Percentiles rank a stretch among this genome's conserved stretches.
Evolutionary conservation across 1,139 yeast genomes (phyloP).

Genomic region (Magnusiomyces ingens): DNA sequence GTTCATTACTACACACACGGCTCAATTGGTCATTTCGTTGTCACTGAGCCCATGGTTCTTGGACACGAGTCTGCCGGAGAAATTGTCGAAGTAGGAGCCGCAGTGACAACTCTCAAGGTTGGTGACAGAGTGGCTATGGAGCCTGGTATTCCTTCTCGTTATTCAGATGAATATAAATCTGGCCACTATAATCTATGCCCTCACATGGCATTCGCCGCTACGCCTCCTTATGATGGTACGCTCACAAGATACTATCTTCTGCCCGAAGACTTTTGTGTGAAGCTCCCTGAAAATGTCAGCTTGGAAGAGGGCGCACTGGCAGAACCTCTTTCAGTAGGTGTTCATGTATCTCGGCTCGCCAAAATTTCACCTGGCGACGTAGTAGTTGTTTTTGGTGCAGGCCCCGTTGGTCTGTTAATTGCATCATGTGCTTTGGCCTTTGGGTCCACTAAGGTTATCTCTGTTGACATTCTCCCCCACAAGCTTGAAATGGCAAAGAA

Average conservation of each 20-base stretch:
- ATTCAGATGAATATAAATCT: constrained; percentile 62
- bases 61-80: constrained; percentile 76
- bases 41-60: constrained; percentile 36
- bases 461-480: constrained; percentile 57
- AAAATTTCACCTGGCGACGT: constrained; percentile 62
- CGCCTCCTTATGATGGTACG: constrained; percentile 70
- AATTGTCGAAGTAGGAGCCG: constrained; percentile 57
- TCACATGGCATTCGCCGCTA: constrained; percentile 79
- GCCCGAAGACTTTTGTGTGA: constrained; percentile 81
- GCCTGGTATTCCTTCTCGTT: constrained; percentile 77
- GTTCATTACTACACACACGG: constrained; percentile 81
- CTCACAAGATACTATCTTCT: constrained; percentile 61
- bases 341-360: constrained; percentile 73
- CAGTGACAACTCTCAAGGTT: constrained; percentile 41
- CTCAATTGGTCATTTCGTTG: constrained; percentile 51
- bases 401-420: constrained; percentile 80
- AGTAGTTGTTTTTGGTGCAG: constrained; percentile 83
- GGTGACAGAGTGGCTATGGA: constrained; percentile 55
- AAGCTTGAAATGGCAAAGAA: constrained; percentile 55
- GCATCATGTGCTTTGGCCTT: constrained; percentile 76
- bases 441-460: constrained; percentile 67
- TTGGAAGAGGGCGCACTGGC: constrained; percentile 84
- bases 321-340: constrained; percentile 84
- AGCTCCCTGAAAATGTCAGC: constrained; percentile 67
- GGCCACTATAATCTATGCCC: constrained; percentile 81